Conservation (phyloP, 164 flowering plant species). For the Chimonanthus praecox region DNA sequence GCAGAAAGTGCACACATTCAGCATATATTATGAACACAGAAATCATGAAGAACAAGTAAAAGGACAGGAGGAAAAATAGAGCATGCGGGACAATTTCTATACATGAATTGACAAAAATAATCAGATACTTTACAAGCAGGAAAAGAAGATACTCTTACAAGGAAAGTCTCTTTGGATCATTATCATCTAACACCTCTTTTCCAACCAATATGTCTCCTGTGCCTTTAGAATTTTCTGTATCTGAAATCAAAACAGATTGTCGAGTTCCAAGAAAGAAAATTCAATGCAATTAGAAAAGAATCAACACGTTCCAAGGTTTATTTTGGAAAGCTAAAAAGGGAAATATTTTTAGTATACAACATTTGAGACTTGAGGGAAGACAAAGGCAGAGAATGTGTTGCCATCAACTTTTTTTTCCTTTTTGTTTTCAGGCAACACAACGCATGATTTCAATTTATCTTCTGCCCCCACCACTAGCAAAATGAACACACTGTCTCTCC, state of each 20-base stretch:
- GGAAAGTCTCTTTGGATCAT: conserved; percentile 16
- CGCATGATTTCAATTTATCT: too few species aligned
- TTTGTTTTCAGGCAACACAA: too few species aligned
- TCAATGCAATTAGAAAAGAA: not conserved
- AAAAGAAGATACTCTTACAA: conserved; percentile 28
- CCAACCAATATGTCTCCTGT: conserved; percentile 13
- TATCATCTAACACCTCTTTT: conserved; percentile 19
- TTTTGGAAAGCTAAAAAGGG: too few species aligned
- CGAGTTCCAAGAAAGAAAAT: conserved; percentile 4
- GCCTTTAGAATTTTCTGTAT: conserved; percentile 15
- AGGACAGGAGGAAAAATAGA: not conserved
- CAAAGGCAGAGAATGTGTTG: too few species aligned
- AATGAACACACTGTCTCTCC: too few species aligned
- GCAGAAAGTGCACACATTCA: not conserved
- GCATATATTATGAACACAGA: not conserved
- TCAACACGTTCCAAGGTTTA: not conserved
- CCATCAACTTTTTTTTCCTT: too few species aligned
- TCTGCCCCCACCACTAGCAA: too few species aligned
- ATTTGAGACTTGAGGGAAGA: too few species aligned
- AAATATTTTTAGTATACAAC: too few species aligned
- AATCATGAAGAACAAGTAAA: not conserved
- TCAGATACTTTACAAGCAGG: conserved; percentile 3
- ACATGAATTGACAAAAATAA: not conserved
- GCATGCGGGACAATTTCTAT: not conserved
- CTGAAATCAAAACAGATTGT: conserved; percentile 18